Conservation (phyloP, 1,284 basidiomycete genomes). For the Ganoderma boninense region DNA sequence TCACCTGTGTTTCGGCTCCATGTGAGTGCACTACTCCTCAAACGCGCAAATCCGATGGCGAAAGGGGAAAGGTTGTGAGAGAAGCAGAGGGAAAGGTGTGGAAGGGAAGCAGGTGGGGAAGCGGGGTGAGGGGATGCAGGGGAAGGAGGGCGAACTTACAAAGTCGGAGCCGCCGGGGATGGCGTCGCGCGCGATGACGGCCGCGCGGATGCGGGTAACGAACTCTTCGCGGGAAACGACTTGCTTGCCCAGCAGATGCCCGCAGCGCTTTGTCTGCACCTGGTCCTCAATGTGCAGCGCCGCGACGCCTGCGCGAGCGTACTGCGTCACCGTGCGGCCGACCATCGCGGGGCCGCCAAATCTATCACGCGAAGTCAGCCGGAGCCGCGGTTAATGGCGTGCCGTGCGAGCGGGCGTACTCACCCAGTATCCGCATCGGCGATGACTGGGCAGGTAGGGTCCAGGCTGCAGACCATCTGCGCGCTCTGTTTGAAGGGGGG, state of each 20-base stretch:
- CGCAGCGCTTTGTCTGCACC: conserved; percentile 85
- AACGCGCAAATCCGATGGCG: neutral
- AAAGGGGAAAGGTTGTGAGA: neutral
- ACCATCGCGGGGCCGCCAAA: conserved; percentile 84
- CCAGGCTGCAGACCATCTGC: conserved; percentile 71
- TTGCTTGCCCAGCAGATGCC: conserved; percentile 83
- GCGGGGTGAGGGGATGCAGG: neutral
- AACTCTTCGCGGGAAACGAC: conserved; percentile 83
- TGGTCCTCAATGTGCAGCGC: conserved; percentile 87
- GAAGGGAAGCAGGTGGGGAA: too few relatives aligned
- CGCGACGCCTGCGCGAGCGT: conserved; percentile 76
- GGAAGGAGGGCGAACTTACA: conserved; percentile 27
- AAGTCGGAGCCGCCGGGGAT: conserved; percentile 80
- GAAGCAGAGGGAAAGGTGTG: neutral
- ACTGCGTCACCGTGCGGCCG: conserved; percentile 78
- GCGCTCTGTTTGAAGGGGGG: conserved; percentile 46
- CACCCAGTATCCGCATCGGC: conserved; percentile 85
- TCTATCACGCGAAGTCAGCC: conserved; percentile 41
- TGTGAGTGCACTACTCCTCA: neutral
- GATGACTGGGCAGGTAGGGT: conserved; percentile 74
- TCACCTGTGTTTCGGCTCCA: conserved; percentile 43
- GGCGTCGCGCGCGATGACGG: conserved; percentile 74
- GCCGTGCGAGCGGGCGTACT: neutral
- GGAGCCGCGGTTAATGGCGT: conserved; percentile 3
- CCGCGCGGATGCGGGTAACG: conserved; percentile 78